phyloP scores from a whole-genome alignment of 129 eudicot species.

The carrot (Daucus carota) region DNA sequence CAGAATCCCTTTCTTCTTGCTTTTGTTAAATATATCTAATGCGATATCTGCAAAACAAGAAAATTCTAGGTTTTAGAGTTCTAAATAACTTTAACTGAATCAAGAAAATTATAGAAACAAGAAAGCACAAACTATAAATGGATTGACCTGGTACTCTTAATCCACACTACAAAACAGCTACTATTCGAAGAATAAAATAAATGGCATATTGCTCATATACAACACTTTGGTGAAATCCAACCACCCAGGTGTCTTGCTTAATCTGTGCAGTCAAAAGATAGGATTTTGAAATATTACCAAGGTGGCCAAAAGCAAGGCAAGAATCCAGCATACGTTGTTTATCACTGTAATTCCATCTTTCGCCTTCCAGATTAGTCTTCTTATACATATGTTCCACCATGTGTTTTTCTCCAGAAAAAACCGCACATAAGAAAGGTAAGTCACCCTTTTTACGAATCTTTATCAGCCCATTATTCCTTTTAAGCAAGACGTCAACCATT shows the following conservation, averaged over 20 bases:
- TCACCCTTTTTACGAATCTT: slow-evolving; percentile 11
- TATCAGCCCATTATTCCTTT: slow-evolving; percentile 12
- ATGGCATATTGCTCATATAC: no score
- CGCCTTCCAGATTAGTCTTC: not conserved
- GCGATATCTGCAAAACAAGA: slow-evolving; percentile 20
- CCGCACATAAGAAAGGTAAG: slow-evolving; percentile 35
- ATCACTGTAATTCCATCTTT: not conserved
- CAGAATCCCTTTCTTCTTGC: not conserved
- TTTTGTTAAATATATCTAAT: not conserved
- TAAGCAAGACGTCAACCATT: no score
- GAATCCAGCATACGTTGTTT: not conserved
- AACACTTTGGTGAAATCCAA: no score
- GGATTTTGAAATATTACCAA: not conserved
- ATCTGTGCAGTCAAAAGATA: no score
- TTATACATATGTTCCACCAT: slow-evolving; percentile 31
- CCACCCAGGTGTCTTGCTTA: no score
- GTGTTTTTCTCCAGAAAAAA: slow-evolving; percentile 25
- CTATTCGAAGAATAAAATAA: no score
- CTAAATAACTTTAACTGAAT: not conserved
- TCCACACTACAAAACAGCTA: no score
- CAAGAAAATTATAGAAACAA: no score
- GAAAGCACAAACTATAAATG: no score
- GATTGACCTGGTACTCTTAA: no score
- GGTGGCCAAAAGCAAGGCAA: not conserved
- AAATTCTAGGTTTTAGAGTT: not conserved